phyloP scores from a whole-genome alignment of 1,284 basidiomycete species.

The Apiotrichum veenhuisii region DNA sequence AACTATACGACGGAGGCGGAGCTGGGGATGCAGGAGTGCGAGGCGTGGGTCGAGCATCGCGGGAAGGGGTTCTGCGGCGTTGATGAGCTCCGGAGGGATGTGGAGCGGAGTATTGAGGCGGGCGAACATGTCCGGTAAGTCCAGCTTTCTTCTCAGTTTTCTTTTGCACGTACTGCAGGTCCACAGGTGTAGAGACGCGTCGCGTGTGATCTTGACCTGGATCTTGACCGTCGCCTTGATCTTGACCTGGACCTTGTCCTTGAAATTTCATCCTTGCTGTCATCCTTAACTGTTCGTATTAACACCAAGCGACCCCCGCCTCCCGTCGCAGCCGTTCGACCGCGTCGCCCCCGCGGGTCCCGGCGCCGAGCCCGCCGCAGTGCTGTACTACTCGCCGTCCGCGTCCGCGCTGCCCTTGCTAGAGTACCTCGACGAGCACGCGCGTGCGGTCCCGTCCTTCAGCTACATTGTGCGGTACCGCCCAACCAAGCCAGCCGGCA shows the following conservation, averaged over 20 bases:
- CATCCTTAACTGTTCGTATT: background rate
- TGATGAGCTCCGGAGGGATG: slow-evolving; percentile 59
- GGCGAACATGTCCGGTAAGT: slow-evolving; percentile 29
- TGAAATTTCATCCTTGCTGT: background rate
- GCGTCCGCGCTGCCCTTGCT: slow-evolving; percentile 61
- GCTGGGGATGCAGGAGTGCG: slow-evolving; percentile 58
- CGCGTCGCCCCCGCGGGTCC: slow-evolving; percentile 57
- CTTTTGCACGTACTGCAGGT: too few species aligned
- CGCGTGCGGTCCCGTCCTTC: slow-evolving; percentile 53
- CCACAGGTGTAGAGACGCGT: too few species aligned
- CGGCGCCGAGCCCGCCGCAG: slow-evolving; percentile 56
- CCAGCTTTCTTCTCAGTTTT: too few species aligned
- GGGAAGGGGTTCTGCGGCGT: slow-evolving; percentile 70
- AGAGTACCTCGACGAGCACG: slow-evolving; percentile 57
- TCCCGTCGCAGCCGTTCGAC: slow-evolving; percentile 61
- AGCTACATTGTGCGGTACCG: slow-evolving; percentile 72
- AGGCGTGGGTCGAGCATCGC: slow-evolving; percentile 85
- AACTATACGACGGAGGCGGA: slow-evolving; percentile 53
- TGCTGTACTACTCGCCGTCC: slow-evolving; percentile 67
- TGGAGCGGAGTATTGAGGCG: slow-evolving; percentile 55
- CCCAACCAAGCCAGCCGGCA: slow-evolving; percentile 47
- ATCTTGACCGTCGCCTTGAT: too few species aligned
- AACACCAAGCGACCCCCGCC: slow-evolving; percentile 44
- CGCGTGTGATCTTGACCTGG: too few species aligned
- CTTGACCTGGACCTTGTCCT: background rate